Evolutionary conservation across 2,329 filamentous ascomycete species (phyloP), one percentile per base, ranked within the genome.

Genomic region (Claviceps capensis): DNA sequence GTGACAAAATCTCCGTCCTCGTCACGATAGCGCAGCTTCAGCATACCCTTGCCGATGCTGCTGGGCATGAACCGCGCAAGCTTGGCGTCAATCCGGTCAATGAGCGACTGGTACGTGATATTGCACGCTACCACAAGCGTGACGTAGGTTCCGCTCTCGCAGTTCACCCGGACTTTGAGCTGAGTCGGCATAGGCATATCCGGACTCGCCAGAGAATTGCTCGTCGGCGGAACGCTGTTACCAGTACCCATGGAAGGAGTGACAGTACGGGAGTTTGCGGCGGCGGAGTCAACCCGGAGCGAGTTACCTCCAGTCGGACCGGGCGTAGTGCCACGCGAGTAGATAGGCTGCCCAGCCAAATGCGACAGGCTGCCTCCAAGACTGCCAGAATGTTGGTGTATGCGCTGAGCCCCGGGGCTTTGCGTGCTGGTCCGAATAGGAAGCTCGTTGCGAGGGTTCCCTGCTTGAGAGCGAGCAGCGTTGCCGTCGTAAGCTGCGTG

Each of bases 61-160:
- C 87, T 86, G 59, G 78, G 84, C 19, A 88, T 95, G 60, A 90
- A 90, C 52, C 88, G 82, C 54, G 86, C 86, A 53, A 98, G 79
- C 67, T 98, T 98, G 30, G 89, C 88, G 63, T 98, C 93, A 60
- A 98, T 96, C 11, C 93, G 86, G 64, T 97, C 93, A 57, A 93
- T 89, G 52, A 98, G 76, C 23, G 88, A 93, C 58, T 93, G 88
- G 68, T 94, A 97, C 42, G 88, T 85, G 61, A 97, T 97, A 65
- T 94, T 95, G 68, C 88, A 94, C 36, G 88, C 86, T 43, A 95
- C 94, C 11, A 98, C 91, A n/a, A 98, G 77, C 1, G 91, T 96
- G 54, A 96, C 85, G 59, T 94, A 94, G 63, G 90, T 93, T 47
- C 86, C 85, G 46, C 69, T 72, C 54, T 93, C 88, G 63, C 88